Conservation (phyloP, 305 asterid species). For the Solanum hybrid region DNA sequence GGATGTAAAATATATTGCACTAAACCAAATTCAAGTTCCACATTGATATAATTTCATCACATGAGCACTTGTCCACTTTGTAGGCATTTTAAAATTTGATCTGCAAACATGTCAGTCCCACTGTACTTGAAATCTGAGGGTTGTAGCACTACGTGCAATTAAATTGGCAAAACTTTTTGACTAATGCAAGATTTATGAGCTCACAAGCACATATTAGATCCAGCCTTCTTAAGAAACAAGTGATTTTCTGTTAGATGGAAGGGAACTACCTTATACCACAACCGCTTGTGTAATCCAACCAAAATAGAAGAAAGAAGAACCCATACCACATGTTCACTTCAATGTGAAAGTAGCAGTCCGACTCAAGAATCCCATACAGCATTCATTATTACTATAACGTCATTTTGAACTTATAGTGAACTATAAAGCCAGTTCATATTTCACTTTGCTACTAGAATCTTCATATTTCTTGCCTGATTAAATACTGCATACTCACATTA, state of each 20-base stretch:
- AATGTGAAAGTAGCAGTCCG: neutral
- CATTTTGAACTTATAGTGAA: neutral
- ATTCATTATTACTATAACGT: neutral
- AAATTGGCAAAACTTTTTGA: neutral
- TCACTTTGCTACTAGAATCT: neutral
- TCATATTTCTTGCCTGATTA: neutral
- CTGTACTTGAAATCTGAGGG: neutral
- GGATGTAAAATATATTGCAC: neutral
- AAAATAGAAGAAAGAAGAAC: neutral
- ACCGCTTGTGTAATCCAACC: neutral
- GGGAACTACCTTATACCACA: neutral
- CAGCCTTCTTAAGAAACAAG: neutral
- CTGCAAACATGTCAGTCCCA: neutral
- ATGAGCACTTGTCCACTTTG: neutral
- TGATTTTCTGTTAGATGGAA: neutral
- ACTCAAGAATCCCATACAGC: neutral
- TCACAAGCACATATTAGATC: neutral
- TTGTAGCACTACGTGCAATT: neutral
- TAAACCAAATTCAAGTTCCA: neutral
- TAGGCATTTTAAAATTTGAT: neutral
- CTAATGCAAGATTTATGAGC: neutral
- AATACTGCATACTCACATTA: neutral
- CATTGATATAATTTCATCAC: neutral
- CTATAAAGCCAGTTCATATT: neutral
- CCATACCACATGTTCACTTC: neutral